phyloP scores from a whole-genome alignment of 257 asterid genomes.

The Ocimum tenuiflorum region DNA sequence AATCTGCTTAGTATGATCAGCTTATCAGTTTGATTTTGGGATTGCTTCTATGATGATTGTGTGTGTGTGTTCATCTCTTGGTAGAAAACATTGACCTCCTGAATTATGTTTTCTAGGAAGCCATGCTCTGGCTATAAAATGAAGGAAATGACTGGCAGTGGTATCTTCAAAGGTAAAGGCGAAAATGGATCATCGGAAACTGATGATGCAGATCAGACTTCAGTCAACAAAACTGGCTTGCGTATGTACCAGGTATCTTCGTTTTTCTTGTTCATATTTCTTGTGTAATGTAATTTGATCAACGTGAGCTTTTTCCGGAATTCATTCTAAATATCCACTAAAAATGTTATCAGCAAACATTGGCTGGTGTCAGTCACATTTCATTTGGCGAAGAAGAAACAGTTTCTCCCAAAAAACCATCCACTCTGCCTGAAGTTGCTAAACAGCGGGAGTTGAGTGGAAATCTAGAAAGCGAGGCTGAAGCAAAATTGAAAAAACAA shows the following conservation, averaged over 20 bases:
- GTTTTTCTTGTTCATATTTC: neutral
- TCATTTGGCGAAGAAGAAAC: constrained; percentile 84
- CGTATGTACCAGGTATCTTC: constrained; percentile 82
- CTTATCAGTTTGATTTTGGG: too few species aligned
- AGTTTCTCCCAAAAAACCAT: constrained; percentile 79
- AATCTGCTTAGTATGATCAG: neutral
- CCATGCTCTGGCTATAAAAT: constrained; percentile 89
- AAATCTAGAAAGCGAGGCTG: constrained; percentile 69
- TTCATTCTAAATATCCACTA: too few species aligned
- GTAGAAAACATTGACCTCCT: constrained; percentile 1
- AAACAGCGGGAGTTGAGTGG: constrained; percentile 96
- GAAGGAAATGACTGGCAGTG: constrained; percentile 99
- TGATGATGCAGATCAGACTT: constrained; percentile 48
- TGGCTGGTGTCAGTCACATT: constrained; percentile 78
- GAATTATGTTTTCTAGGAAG: constrained; percentile 47
- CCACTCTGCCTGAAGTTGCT: constrained; percentile 78
- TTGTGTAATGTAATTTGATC: neutral
- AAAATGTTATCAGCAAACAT: constrained; percentile 57
- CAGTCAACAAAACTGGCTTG: constrained; percentile 67
- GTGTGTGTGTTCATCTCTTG: neutral
- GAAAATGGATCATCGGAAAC: constrained; percentile 56
- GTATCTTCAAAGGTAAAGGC: constrained; percentile 68
- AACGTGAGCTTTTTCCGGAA: neutral
- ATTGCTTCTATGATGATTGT: neutral
- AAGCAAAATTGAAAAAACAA: constrained; percentile 75